Base-by-base conservation (phyloP, 768 basidiomycete species). In the Imleria badia region DNA sequence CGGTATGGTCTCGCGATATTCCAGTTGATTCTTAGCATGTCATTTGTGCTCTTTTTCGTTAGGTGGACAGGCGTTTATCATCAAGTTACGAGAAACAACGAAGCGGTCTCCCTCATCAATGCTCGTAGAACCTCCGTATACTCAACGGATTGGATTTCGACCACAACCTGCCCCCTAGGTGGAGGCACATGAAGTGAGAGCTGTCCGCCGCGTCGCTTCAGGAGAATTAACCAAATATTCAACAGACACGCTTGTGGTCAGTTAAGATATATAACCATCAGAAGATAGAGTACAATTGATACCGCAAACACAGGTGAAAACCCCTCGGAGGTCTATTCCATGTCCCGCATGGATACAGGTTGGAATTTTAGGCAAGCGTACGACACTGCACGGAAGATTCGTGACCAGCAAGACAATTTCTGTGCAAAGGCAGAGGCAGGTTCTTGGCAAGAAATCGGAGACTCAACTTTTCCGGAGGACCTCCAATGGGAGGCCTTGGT, bases 301-400 rank as follows among this genome's bases (percentile, higher is more conserved):
- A 2, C 19, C 9, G 15, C 31, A 23, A 48, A 22, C 12, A 26
- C 44, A 62, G 71, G 72, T 14, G 72, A 73, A 58, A 74, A 73
- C 48, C 70, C 70, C 8, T 67, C 66, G 8, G 68, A 69, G 10
- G 59, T 54, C 6, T 80, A 84, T 56, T 80, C 81, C 19, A 59
- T 67, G 29, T 80, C 73, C 30, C 82, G 92, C 15, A 88, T 94
- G 84, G 93, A 96, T 62, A 77, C 81, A 1, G 79, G 83, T 57
- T 94, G 89, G 85, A 77, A 85, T 11, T 81, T 90, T 66, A 84
- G 93, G 44, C 76, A 81, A n/a, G 92, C 91, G 10, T 94, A 93
- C 64, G 77, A 83, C 39, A 78, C 86, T 63, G 94, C 91, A 1
- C 79, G 81, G 31, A 81, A 84, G 59, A 68, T 92, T 44, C 87